Conservation (phyloP, 306 rosid species). For the Rosa persica region DNA sequence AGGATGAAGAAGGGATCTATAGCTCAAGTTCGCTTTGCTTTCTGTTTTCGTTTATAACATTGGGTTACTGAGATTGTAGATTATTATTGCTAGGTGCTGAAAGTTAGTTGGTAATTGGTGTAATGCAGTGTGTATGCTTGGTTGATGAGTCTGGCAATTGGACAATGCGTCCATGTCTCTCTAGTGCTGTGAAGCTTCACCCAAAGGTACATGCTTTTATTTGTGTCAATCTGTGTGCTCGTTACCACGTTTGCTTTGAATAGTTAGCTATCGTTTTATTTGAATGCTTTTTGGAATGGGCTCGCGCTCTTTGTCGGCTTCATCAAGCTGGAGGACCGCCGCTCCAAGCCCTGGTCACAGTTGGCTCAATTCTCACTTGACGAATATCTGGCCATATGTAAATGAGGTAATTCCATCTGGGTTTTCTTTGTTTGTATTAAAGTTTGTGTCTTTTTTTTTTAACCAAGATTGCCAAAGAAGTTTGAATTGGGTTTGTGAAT, state of each 20-base stretch:
- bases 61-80: neutral
- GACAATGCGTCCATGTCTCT: constrained; percentile 93
- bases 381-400: constrained; percentile 96
- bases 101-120: constrained; percentile 21
- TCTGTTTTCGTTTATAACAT: constrained; percentile 1
- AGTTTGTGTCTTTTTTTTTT: too few species aligned
- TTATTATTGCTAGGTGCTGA: constrained; percentile 14
- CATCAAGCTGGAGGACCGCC: constrained; percentile 61
- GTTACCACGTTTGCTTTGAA: neutral
- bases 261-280: neutral
- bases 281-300: constrained; percentile 26
- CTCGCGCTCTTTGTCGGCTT: constrained; percentile 55
- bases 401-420: constrained; percentile 53
- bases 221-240: constrained; percentile 1
- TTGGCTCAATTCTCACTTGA: constrained; percentile 82
- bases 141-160: constrained; percentile 82
- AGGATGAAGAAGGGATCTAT: constrained; percentile 73
- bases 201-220: constrained; percentile 54
- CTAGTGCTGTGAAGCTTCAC: constrained; percentile 82
- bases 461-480: too few species aligned
- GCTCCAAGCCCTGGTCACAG: constrained; percentile 61
- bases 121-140: constrained; percentile 85
- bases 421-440: too few species aligned
- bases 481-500: too few species aligned
- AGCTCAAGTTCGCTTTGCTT: constrained; percentile 62